Evolutionary conservation across 352 stramenopile species (phyloP).

Genomic region (Aphanomyces astaci): DNA sequence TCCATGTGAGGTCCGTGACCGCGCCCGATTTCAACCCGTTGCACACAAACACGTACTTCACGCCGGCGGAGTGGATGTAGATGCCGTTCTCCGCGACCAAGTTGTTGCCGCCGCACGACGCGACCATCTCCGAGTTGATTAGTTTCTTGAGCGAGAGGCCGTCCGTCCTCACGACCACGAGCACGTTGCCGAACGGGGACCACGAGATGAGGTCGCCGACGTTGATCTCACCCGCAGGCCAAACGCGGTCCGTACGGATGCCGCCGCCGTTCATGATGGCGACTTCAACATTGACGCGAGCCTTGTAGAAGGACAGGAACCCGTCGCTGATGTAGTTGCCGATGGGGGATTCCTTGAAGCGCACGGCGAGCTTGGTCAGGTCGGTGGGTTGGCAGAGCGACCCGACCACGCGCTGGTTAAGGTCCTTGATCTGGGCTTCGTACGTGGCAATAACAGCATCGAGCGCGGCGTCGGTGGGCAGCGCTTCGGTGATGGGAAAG

Average conservation of each 20-base stretch:
- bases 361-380: slow-evolving; percentile 43
- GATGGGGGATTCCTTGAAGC: slow-evolving; percentile 41
- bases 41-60: slow-evolving; percentile 68
- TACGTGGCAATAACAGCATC: slow-evolving; percentile 48
- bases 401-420: slow-evolving; percentile 43
- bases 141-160: slow-evolving; percentile 53
- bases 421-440: slow-evolving; percentile 31
- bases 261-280: slow-evolving; percentile 55
- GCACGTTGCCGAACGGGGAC: slow-evolving; percentile 61
- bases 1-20: slow-evolving; percentile 47
- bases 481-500: slow-evolving; percentile 47
- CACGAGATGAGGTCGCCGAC: slow-evolving; percentile 51
- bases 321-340: slow-evolving; percentile 49
- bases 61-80: slow-evolving; percentile 51
- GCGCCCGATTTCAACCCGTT: slow-evolving; percentile 29
- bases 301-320: slow-evolving; percentile 42
- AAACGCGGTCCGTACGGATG: slow-evolving; percentile 56
- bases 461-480: slow-evolving; percentile 42
- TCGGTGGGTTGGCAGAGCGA: slow-evolving; percentile 48
- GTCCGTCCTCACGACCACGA: slow-evolving; percentile 51
- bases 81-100: slow-evolving; percentile 49
- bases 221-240: slow-evolving; percentile 39
- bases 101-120: slow-evolving; percentile 38
- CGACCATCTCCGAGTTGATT: slow-evolving; percentile 41
- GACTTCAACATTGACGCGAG: slow-evolving; percentile 35